These are phyloP conservation scores for Starmerella geochares DNA, from an alignment of 805 yeast genomes.

Conservation along the genomic window DNA sequence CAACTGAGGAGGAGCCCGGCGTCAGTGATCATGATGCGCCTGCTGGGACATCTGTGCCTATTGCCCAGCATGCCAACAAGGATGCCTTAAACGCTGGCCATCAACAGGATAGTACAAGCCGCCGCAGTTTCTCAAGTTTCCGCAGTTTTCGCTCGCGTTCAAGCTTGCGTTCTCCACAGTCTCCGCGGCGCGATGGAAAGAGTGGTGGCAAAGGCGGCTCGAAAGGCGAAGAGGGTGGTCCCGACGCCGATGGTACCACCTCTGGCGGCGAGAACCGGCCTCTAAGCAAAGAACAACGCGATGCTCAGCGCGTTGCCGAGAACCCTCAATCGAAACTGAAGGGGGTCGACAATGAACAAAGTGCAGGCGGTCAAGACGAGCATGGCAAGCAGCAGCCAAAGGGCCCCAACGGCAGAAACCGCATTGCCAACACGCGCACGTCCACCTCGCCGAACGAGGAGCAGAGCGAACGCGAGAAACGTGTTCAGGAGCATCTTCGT, in stretches of 20 bases:
- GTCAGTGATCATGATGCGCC: slow-evolving; percentile 20
- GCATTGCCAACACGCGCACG: slow-evolving; percentile 23
- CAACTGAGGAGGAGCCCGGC: slow-evolving; percentile 28
- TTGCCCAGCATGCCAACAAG: slow-evolving; percentile 26
- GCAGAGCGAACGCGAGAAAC: slow-evolving; percentile 21
- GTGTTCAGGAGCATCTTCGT: slow-evolving; percentile 12
- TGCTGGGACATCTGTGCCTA: slow-evolving; percentile 29
- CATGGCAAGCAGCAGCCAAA: neutral
- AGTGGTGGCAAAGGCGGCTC: neutral
- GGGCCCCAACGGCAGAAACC: slow-evolving; percentile 2
- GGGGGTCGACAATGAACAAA: slow-evolving; percentile 1
- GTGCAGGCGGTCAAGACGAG: slow-evolving; percentile 1
- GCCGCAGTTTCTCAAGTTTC: slow-evolving; percentile 15
- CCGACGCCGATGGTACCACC: slow-evolving; percentile 9
- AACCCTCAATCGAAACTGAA: slow-evolving; percentile 17
- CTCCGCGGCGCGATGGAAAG: neutral
- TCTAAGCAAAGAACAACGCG: slow-evolving; percentile 7
- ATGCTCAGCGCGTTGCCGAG: slow-evolving; percentile 14
- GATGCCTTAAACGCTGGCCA: slow-evolving; percentile 27
- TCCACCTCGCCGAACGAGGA: slow-evolving; percentile 7
- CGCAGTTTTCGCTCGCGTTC: slow-evolving; percentile 14
- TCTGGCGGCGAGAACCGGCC: slow-evolving; percentile 1
- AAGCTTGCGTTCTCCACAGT: neutral
- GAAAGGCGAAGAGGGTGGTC: neutral
- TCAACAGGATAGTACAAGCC: slow-evolving; percentile 5